phyloP scores from a whole-genome alignment of 805 yeast genomes.

The Myxozyma kluyveri region DNA sequence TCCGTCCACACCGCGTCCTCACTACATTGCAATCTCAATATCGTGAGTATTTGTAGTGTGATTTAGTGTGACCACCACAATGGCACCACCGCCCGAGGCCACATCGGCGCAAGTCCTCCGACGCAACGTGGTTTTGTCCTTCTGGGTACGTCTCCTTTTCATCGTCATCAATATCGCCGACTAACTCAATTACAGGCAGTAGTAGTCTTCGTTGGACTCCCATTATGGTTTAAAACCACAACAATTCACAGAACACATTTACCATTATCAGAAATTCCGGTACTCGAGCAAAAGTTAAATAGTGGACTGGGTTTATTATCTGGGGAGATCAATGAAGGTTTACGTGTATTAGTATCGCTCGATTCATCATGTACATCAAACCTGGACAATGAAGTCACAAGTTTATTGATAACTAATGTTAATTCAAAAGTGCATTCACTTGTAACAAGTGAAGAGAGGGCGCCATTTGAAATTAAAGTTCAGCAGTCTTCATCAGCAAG shows the following conservation, averaged over 20 bases:
- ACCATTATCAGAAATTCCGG: constrained; percentile 48
- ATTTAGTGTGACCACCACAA: too few relatives aligned
- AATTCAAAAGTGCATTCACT: background rate
- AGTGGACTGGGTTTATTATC: constrained; percentile 35
- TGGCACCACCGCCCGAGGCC: constrained; percentile 10
- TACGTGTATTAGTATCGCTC: background rate
- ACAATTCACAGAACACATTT: constrained; percentile 60
- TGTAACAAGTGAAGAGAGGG: background rate
- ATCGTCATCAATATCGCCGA: background rate
- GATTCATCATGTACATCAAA: constrained; percentile 2
- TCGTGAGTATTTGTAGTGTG: too few relatives aligned
- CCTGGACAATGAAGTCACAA: background rate
- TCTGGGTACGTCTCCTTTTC: constrained; percentile 16
- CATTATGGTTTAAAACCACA: constrained; percentile 61
- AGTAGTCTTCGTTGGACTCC: constrained; percentile 48
- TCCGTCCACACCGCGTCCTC: too few relatives aligned
- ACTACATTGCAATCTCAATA: too few relatives aligned
- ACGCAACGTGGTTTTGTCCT: constrained; percentile 26
- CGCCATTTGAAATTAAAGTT: background rate
- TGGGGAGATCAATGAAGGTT: constrained; percentile 48
- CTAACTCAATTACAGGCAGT: constrained; percentile 19
- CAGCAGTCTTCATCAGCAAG: background rate
- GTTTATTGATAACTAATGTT: background rate
- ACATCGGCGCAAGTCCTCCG: constrained; percentile 10
- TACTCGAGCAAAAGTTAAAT: constrained; percentile 36